Base-by-base conservation (phyloP, 345 rosid genomes). In the Salix caprea region DNA sequence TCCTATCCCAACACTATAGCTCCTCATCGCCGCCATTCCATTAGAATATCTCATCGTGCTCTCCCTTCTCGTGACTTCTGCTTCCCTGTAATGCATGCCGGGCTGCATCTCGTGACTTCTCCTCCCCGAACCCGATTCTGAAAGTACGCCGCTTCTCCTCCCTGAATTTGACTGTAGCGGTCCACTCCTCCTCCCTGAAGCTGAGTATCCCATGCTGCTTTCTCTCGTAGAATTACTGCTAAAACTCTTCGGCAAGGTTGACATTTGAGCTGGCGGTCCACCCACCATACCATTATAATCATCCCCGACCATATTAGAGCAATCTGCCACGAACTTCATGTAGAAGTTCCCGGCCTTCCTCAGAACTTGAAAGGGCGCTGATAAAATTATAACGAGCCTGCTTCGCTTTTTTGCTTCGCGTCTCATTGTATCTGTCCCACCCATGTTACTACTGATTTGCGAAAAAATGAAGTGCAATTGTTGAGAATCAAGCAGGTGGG, bases 1-100 rank as follows among this genome's bases (percentile, higher is more conserved):
- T 64, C 92, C 92, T 1, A 89, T 11, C 61, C 85, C 87, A 26
- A 89, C 88, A 69, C 87, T 85, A 23, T 84, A 86, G 62, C 87
- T 84, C 84, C 88, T 84, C 21, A 30, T 58, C 46, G 9, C 72
- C 75, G 9, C 72, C 75, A 36, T 16, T 44, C 16, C 30, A 54
- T 28, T 7, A 23, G 48, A 2, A 52, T 61, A 4, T 14, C 30
- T 24, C 14, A 52, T 16, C 16, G 68, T 0, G 32, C 36, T 30
- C 6, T 65, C 32, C 0, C 58, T 18, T 65, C 68, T 65, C 19
- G 23, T 11, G 4, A 1, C 34, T 65, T 30, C 66, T 11, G 0
- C 2, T 19, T 50, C 58, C 65, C 15, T 72, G 23, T 16, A 5
- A 6, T 69, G 37, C 69, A 23, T 23, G 15, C 23, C 36, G 11